Evolutionary conservation across 805 yeast species (phyloP).

Genomic region (Candida hungchunana): DNA sequence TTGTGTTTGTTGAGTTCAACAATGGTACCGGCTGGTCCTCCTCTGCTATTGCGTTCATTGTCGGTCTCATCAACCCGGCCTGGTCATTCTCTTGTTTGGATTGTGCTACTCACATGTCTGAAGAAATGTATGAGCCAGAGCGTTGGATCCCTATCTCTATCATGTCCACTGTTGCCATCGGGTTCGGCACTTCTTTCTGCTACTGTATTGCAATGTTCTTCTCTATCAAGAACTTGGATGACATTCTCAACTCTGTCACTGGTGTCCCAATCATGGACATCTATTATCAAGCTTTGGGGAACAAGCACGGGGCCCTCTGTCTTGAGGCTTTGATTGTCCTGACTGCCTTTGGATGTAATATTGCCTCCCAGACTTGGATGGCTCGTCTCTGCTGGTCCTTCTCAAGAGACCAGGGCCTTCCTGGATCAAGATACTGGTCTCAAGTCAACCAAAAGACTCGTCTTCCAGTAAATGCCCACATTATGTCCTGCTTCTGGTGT

Average conservation of each 20-base stretch:
- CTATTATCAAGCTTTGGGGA: slow-evolving; percentile 51
- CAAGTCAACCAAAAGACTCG: slow-evolving; percentile 42
- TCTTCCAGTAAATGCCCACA: slow-evolving; percentile 57
- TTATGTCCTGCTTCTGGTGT: slow-evolving; percentile 48
- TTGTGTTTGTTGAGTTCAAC: slow-evolving; percentile 50
- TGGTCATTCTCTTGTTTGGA: slow-evolving; percentile 70
- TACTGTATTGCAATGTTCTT: slow-evolving; percentile 56
- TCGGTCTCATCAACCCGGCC: slow-evolving; percentile 67
- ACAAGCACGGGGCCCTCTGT: slow-evolving; percentile 50
- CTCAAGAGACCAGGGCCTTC: slow-evolving; percentile 60
- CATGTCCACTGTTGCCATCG: slow-evolving; percentile 59
- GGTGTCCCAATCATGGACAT: slow-evolving; percentile 64
- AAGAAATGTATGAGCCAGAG: slow-evolving; percentile 52
- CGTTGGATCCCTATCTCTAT: slow-evolving; percentile 58
- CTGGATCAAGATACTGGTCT: slow-evolving; percentile 48
- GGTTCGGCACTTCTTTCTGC: slow-evolving; percentile 54
- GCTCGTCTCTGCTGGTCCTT: slow-evolving; percentile 67
- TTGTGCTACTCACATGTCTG: slow-evolving; percentile 69
- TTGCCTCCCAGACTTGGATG: slow-evolving; percentile 65
- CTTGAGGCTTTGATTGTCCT: slow-evolving; percentile 45
- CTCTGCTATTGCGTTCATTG: slow-evolving; percentile 56
- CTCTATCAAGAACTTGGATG: slow-evolving; percentile 49
- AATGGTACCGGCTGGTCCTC: slow-evolving; percentile 60
- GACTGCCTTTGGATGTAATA: slow-evolving; percentile 55
- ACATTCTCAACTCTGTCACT: slow-evolving; percentile 42